Evolutionary conservation across 768 basidiomycete genomes (phyloP).

Genomic region (Suillus occidentalis): DNA sequence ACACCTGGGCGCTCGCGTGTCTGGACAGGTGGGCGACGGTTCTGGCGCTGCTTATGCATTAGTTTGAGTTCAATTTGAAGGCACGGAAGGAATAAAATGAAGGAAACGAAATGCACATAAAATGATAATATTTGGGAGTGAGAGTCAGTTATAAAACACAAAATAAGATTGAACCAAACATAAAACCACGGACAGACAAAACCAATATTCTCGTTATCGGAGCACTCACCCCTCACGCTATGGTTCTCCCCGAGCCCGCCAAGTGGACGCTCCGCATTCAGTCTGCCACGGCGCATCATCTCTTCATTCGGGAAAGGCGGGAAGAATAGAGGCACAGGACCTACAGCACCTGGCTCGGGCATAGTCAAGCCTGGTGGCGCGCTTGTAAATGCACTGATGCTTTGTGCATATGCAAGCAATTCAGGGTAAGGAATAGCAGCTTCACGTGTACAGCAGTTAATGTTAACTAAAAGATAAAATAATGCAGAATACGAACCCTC

Average conservation of each 20-base stretch:
- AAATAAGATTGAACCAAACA: neutral
- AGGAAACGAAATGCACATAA: neutral
- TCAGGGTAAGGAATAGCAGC: conserved; percentile 83
- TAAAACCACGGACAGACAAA: neutral
- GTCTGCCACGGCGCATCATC: conserved; percentile 81
- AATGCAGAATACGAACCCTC: conserved; percentile 47
- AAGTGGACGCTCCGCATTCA: conserved; percentile 79
- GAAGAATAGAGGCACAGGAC: conserved; percentile 79
- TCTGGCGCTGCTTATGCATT: conserved; percentile 50
- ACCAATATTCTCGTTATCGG: conserved; percentile 2
- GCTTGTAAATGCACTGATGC: conserved; percentile 82
- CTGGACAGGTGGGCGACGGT: conserved; percentile 52
- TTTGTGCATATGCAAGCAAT: conserved; percentile 81
- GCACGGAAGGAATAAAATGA: neutral
- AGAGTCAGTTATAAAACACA: neutral
- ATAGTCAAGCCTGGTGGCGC: conserved; percentile 76
- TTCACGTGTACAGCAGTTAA: conserved; percentile 26
- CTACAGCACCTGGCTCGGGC: conserved; percentile 68
- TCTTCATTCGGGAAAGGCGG: conserved; percentile 91
- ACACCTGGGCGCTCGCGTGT: conserved; percentile 51
- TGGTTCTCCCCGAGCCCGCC: conserved; percentile 80
- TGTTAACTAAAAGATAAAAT: conserved; percentile 3
- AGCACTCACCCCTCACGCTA: conserved; percentile 67
- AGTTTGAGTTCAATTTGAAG: conserved; percentile 12
- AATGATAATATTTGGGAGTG: neutral